Conservation (phyloP, 2,329 filamentous ascomycete genomes). For the Coniella vitis region DNA sequence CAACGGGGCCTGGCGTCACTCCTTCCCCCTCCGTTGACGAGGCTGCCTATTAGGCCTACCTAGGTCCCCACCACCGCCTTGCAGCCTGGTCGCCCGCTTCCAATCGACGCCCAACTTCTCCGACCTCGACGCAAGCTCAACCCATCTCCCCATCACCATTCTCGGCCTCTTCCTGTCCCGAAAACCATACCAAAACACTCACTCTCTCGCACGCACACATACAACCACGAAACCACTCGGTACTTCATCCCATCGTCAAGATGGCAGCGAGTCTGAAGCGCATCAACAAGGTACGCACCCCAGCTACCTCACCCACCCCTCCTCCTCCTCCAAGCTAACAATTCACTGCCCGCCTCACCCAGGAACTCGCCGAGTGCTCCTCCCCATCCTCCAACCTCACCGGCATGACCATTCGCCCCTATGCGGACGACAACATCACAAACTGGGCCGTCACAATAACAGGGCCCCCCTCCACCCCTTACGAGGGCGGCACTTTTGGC, state of each 20-base stretch:
- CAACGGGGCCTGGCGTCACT: background rate
- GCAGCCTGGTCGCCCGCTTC: background rate
- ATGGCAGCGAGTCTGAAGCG: constrained; percentile 26
- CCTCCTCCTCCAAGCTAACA: background rate
- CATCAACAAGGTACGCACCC: constrained; percentile 34
- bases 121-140: background rate
- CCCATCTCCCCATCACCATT: too few relatives aligned
- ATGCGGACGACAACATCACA: constrained; percentile 39
- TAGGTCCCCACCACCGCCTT: background rate
- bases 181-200: too few relatives aligned
- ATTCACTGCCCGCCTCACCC: background rate
- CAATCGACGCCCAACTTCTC: too few relatives aligned
- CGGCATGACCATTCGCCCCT: constrained; percentile 41
- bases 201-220: background rate
- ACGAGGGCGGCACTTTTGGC: constrained; percentile 64
- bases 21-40: background rate
- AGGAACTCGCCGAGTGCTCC: constrained; percentile 3
- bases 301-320: background rate
- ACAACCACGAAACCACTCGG: background rate
- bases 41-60: background rate
- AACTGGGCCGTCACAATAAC: constrained; percentile 44
- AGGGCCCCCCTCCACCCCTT: constrained; percentile 39
- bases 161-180: too few relatives aligned
- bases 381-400: constrained; percentile 27
- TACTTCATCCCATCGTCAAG: constrained; percentile 1